Base-by-base conservation (phyloP, 1,284 basidiomycete genomes). In the Neonothopanus nambi region DNA sequence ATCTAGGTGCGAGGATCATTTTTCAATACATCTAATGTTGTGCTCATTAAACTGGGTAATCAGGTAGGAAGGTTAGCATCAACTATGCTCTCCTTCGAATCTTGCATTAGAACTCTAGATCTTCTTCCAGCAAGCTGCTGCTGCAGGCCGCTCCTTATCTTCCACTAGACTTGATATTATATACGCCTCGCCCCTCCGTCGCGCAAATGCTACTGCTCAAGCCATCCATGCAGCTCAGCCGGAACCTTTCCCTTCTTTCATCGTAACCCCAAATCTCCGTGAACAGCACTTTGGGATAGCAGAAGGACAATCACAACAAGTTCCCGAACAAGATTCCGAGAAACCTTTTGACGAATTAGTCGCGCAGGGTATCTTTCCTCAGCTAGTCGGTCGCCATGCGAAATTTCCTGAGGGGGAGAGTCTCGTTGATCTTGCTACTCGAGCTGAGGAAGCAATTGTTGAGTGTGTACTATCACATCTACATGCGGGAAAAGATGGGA, bases 321-420 rank as follows among this genome's bases (percentile, higher is more conserved):
- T 67, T 2, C 48, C 67, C 21, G 48, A 62, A 2, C 48, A 61
- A 8, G 70, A 72, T n/a, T 54, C 65, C 7, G 67, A 65, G 12
- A 57, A 71, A 15, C 59, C 76, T 1, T 57, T 72, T 3, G 76
- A 80, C 54, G 74, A 78, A 35, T 67, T 79, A 30, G 77, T 71
- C 57, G 70, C 67, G 1, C 61, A 72, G n/a, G 73, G 72, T 1
- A 63, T 82, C 2, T 86, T 73, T 57, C 82, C 82, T 0, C 73
- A 79, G 5, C 63, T 80, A 3, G 61, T 64, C n/a, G 67, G 67
- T 15, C 75, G 84, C 1, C 65, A 72, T 11, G 81, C 79, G 55
- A 81, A 74, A 61, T 90, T 86, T 62, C 82, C 82, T 0, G 78
- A 77, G 17, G 89, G 82, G n/a, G 89, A 92, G 64, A 84, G 82